Percentiles rank a stretch among this genome's conserved stretches.
phyloP scores from a whole-genome alignment of 2,329 filamentous ascomycete species.

The Ceratocystis alfenasii region DNA sequence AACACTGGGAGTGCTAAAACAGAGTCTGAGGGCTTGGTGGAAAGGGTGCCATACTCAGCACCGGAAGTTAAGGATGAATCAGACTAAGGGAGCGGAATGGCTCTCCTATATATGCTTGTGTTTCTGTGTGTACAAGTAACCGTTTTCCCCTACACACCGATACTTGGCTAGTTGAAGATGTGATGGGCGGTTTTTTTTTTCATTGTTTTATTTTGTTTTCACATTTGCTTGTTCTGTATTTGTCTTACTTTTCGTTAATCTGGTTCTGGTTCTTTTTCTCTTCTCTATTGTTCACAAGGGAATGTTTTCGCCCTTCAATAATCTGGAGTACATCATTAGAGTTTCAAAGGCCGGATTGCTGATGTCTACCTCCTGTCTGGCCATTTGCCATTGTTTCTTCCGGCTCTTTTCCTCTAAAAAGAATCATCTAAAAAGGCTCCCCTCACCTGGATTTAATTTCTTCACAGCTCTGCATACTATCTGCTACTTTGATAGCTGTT shows the following conservation, averaged over 20 bases:
- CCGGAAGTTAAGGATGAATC: slow-evolving; percentile 45
- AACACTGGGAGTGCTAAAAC: slow-evolving; percentile 36
- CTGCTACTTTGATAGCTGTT: slow-evolving; percentile 33
- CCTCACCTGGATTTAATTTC: not conserved
- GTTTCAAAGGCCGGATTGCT: not conserved
- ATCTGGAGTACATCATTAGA: slow-evolving; percentile 9
- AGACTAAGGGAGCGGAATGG: slow-evolving; percentile 31
- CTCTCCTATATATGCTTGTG: not conserved
- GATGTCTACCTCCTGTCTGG: not conserved
- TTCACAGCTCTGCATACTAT: not conserved
- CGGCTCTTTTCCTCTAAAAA: not conserved
- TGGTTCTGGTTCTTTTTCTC: not conserved
- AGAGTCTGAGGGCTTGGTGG: slow-evolving; percentile 6
- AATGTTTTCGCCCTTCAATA: not conserved
- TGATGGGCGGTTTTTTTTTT: not conserved
- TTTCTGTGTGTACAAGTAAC: not conserved
- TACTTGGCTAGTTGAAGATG: not conserved
- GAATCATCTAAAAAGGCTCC: not conserved
- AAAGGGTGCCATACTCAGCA: slow-evolving; percentile 33
- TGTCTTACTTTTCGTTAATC: not conserved
- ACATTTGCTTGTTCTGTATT: slow-evolving; percentile 3
- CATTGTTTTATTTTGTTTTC: not conserved
- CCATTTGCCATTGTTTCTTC: not conserved
- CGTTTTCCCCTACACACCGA: not conserved
- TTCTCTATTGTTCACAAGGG: slow-evolving; percentile 3